These are phyloP conservation scores for Debaryomyces prosopidis DNA, from an alignment of 805 yeast genomes.

Conservation along the genomic window DNA sequence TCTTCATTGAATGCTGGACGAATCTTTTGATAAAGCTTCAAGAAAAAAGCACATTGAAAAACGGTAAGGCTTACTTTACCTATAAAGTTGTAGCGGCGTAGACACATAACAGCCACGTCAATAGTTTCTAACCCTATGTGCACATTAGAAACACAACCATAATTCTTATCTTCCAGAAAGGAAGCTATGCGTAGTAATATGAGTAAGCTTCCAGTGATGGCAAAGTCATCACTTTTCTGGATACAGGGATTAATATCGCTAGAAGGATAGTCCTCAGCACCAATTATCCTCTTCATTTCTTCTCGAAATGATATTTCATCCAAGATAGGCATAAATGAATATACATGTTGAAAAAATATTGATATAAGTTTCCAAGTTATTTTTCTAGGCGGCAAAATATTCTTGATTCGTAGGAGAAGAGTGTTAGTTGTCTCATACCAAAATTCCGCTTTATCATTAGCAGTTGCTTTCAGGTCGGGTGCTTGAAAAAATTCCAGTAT, in stretches of 20 bases:
- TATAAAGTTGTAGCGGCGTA: background rate
- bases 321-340: constrained; percentile 59
- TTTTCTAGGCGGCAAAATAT: constrained; percentile 47
- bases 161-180: background rate
- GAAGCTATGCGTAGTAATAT: constrained; percentile 11
- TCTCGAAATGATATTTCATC: constrained; percentile 51
- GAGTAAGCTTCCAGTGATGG: background rate
- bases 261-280: constrained; percentile 13
- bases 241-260: background rate
- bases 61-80: constrained; percentile 43
- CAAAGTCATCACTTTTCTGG: background rate
- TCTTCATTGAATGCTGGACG: constrained; percentile 51
- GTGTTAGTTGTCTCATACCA: background rate
- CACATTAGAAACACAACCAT: background rate
- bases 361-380: constrained; percentile 53
- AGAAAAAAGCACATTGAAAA: constrained; percentile 48
- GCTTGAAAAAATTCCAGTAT: constrained; percentile 9
- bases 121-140: background rate
- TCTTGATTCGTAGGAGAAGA: constrained; percentile 1
- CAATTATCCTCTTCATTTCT: constrained; percentile 41
- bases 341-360: constrained; percentile 55
- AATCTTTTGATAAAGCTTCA: constrained; percentile 45
- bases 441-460: background rate
- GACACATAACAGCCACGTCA: background rate
- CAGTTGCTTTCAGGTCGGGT: background rate